Base-by-base conservation (phyloP, 2,329 filamentous ascomycete genomes). In the Blastomyces parvus region DNA sequence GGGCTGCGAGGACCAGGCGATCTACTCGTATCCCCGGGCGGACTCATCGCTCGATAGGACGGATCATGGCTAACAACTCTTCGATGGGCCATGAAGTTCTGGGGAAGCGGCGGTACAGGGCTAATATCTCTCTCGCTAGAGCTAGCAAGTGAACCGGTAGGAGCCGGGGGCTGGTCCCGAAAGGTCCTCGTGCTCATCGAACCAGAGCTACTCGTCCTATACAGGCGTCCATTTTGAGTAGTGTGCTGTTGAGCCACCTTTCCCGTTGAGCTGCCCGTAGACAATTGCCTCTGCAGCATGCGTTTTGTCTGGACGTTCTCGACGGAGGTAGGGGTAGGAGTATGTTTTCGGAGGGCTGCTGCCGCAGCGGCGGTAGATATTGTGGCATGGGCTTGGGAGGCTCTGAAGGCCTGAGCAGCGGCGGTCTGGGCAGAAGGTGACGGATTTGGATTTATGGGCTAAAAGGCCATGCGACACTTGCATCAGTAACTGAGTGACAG, bases 111-210 rank as follows among this genome's bases (percentile, higher is more conserved):
- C 44, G 91, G 92, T 1, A 96, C 86, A 0, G 91, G 91, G 38
- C 91, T 60, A 53, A 65, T 62, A 27, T 65, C 60, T 60, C 90
- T 61, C 84, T 81, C 69, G 84, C 78, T 59, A 57, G 55, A 40
- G 77, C 73, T 73, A 74, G 72, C 55, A 74, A 75, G 72, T 62
- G 81, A 80, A 72, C 75, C 69, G 38, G 75, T 72, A 44, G 76
- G 75, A 62, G 69, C 71, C 65, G 82, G 90, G 3, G 87, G 95
- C 3, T 87, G 86, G 14, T 88, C 88, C 68, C 92, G 86, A 75
- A 97, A 96, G 0, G 91, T 92, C 64, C 93, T 85, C 73, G 93
- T 89, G 38, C 85, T 88, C 92, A 97, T 96, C 59, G 91, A 96
- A 27, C 86, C 83, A 36, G 84, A 84, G 76, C 92, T 95, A 62